phyloP scores from a whole-genome alignment of 139 green algal species.

The Coelastrella sp. region DNA sequence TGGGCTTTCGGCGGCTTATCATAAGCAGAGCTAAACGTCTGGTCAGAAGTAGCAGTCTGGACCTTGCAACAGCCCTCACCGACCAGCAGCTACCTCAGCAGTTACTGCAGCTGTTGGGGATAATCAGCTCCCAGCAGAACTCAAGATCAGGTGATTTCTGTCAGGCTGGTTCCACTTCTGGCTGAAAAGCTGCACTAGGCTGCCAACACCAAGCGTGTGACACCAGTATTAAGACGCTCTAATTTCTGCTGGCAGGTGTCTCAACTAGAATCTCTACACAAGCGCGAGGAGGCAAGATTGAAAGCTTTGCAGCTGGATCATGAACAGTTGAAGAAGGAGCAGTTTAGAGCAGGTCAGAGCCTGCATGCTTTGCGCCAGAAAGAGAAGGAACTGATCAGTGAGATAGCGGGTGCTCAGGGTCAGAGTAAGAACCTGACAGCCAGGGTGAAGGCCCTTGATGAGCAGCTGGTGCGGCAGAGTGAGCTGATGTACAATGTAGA shows the following conservation, averaged over 20 bases:
- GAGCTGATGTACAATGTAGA: constrained; percentile 91
- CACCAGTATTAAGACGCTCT: too few species aligned
- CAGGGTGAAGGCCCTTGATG: constrained; percentile 69
- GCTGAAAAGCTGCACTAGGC: too few species aligned
- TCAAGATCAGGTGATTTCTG: too few species aligned
- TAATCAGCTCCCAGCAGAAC: too few species aligned
- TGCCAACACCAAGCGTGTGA: too few species aligned
- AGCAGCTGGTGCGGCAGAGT: constrained; percentile 79
- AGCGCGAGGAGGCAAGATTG: constrained; percentile 52
- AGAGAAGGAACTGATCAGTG: constrained; percentile 78
- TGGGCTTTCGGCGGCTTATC: background rate
- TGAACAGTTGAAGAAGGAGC: constrained; percentile 70
- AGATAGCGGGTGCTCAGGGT: constrained; percentile 76
- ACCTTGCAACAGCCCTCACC: too few species aligned
- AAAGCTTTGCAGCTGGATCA: constrained; percentile 53
- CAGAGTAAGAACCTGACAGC: constrained; percentile 83
- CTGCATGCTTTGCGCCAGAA: constrained; percentile 70
- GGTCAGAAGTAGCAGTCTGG: too few species aligned
- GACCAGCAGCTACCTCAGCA: too few species aligned
- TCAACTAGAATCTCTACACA: constrained; percentile 60
- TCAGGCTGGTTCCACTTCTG: too few species aligned
- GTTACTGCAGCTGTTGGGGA: too few species aligned
- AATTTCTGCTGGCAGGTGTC: constrained; percentile 36
- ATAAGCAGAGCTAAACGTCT: too few species aligned
- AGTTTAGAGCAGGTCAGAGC: constrained; percentile 60